A percentile compares a stretch with the other conserved stretches of the same genome.
These are phyloP conservation scores for Aspergillus sp. DNA, from an alignment of 2,329 filamentous ascomycete species.

Conservation along the genomic window DNA sequence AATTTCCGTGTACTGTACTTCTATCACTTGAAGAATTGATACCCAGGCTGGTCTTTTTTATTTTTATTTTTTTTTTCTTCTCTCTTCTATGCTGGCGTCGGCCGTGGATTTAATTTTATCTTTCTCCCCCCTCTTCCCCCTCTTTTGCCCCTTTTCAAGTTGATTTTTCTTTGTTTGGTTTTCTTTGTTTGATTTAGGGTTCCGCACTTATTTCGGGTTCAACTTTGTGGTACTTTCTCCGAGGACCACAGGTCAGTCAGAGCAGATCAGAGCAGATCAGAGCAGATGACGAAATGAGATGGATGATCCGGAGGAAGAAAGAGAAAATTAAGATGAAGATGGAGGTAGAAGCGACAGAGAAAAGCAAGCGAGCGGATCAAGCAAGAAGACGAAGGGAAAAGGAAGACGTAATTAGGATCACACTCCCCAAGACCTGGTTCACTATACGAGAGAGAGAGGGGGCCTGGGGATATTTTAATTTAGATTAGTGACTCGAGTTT, in stretches of 20 bases:
- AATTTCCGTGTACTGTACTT: conserved; percentile 8
- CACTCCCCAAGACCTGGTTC: background rate
- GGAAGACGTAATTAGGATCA: background rate
- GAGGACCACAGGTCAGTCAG: too few species aligned
- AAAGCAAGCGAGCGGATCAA: background rate
- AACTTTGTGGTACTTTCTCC: too few species aligned
- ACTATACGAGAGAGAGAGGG: background rate
- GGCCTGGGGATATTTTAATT: background rate
- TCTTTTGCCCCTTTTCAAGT: too few species aligned
- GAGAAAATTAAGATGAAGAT: background rate
- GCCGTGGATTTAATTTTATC: background rate
- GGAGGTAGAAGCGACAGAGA: background rate
- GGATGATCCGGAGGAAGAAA: background rate
- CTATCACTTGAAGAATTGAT: conserved; percentile 20
- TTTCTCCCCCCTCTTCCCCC: background rate
- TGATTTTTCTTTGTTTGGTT: too few species aligned
- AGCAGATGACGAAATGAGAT: too few species aligned
- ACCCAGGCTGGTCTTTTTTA: conserved; percentile 17
- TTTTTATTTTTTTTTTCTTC: conserved; percentile 5
- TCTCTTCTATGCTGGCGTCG: too few species aligned
- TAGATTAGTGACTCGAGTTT: too few species aligned
- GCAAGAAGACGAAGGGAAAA: background rate
- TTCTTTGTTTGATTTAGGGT: background rate
- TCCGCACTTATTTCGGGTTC: background rate
- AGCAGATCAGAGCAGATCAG: too few species aligned